These are phyloP conservation scores for Melaleuca quinquenervia DNA, from an alignment of 345 rosid genomes.

Conservation along the genomic window DNA sequence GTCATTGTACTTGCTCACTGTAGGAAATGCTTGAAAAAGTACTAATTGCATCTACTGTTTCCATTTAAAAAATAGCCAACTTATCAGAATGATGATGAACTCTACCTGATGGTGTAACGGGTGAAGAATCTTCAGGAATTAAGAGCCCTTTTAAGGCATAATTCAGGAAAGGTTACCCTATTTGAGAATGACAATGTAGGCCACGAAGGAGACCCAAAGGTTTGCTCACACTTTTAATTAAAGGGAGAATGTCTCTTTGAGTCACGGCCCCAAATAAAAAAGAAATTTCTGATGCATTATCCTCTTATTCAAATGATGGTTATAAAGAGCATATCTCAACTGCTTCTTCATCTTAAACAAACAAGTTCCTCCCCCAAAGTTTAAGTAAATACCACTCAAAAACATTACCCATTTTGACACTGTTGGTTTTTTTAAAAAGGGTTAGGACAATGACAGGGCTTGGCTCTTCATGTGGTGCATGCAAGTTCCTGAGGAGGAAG, in stretches of 20 bases:
- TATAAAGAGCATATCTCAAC: conserved; percentile 24
- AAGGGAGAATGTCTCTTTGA: conserved; percentile 24
- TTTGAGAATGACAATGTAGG: conserved; percentile 42
- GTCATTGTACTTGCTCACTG: background rate
- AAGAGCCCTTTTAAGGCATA: conserved; percentile 14
- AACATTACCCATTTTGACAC: conserved; percentile 8
- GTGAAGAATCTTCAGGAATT: conserved; percentile 6
- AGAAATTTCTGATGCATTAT: conserved; percentile 1
- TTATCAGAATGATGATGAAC: conserved; percentile 21
- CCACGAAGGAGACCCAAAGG: conserved; percentile 58
- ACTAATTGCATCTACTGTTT: conserved; percentile 3
- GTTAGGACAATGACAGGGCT: conserved; percentile 51
- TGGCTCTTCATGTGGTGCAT: conserved; percentile 79
- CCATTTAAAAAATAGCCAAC: conserved; percentile 20
- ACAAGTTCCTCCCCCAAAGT: background rate
- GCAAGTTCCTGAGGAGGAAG: conserved; percentile 72
- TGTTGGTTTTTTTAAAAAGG: conserved; percentile 6
- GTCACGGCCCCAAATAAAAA: conserved; percentile 2
- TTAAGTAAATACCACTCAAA: background rate
- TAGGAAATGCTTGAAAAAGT: background rate
- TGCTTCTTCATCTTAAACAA: conserved; percentile 11
- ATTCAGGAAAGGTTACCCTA: conserved; percentile 36
- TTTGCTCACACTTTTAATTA: conserved; percentile 13
- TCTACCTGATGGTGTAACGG: background rate
- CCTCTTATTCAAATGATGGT: conserved; percentile 12